Percentiles rank a stretch among this genome's conserved stretches.
phyloP scores from a whole-genome alignment of 1,284 basidiomycete genomes.

The Irpex sp. region DNA sequence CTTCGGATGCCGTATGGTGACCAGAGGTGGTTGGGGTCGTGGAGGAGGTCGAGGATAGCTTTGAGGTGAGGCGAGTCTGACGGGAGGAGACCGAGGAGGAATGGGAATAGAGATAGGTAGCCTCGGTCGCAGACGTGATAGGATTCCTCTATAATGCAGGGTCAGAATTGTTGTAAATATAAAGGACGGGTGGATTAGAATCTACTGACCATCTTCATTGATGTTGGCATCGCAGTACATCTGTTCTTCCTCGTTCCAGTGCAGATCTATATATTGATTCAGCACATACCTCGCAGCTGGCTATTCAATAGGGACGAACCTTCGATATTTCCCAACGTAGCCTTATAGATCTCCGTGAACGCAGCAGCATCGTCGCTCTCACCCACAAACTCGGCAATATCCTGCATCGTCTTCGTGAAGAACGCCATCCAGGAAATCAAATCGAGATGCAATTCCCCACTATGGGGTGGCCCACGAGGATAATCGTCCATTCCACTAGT shows the following conservation, averaged over 20 bases:
- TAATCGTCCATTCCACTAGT: constrained; percentile 97
- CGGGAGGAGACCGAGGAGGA: constrained; percentile 78
- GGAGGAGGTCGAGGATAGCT: constrained; percentile 75
- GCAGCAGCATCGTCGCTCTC: constrained; percentile 77
- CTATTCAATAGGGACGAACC: constrained; percentile 41
- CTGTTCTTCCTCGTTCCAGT: constrained; percentile 85
- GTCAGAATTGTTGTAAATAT: not conserved
- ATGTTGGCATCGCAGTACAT: constrained; percentile 94
- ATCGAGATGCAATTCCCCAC: constrained; percentile 90
- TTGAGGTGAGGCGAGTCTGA: constrained; percentile 76
- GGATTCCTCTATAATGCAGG: constrained; percentile 67
- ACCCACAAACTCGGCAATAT: constrained; percentile 80
- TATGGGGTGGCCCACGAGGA: constrained; percentile 82
- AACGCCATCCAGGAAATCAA: constrained; percentile 95
- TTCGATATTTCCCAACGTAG: constrained; percentile 83
- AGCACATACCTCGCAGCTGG: constrained; percentile 1
- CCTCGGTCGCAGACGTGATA: constrained; percentile 88
- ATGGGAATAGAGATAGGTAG: constrained; percentile 91
- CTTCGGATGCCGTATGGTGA: constrained; percentile 87
- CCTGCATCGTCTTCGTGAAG: constrained; percentile 86
- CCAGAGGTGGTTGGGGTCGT: constrained; percentile 84
- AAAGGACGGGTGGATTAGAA: not conserved
- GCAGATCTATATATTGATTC: constrained; percentile 59
- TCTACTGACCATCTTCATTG: constrained; percentile 70
- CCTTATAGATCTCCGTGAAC: constrained; percentile 74